Evolutionary conservation across 371 early-diverging fungal species (phyloP).

Genomic region (Mucor saturninus): DNA sequence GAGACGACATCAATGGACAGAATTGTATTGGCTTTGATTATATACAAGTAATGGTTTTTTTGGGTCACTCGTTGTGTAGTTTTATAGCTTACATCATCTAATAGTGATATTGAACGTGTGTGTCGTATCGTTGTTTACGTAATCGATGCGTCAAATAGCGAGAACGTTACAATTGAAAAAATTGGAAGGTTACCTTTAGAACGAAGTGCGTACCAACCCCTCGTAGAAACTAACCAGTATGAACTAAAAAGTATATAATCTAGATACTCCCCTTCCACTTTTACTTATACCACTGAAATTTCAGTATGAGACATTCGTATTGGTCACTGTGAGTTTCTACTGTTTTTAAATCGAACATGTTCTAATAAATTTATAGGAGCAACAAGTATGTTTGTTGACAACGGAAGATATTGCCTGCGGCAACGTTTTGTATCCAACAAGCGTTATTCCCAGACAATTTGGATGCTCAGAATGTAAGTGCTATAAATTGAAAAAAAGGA

Average conservation of each 20-base stretch:
- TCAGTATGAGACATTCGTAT: conserved; percentile 38
- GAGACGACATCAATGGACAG: conserved; percentile 27
- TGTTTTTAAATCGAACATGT: background rate
- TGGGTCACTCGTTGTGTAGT: background rate
- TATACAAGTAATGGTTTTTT: conserved; percentile 38
- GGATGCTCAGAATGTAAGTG: conserved; percentile 28
- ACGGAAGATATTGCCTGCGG: conserved; percentile 42
- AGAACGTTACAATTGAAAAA: conserved; percentile 34
- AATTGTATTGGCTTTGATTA: conserved; percentile 35
- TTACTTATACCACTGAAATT: conserved; percentile 39
- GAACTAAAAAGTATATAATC: background rate
- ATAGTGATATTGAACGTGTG: conserved; percentile 43
- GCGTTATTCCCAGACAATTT: conserved; percentile 28
- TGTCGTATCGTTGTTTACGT: conserved; percentile 40
- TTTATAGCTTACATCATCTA: background rate
- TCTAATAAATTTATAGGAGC: conserved; percentile 15
- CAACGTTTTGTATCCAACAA: conserved; percentile 39
- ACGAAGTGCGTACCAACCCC: conserved; percentile 25
- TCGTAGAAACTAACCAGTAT: too few relatives aligned
- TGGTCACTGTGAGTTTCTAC: conserved; percentile 36
- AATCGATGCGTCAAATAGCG: conserved; percentile 37
- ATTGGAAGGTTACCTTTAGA: conserved; percentile 43
- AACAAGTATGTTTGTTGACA: conserved; percentile 29
- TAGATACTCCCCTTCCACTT: conserved; percentile 45
- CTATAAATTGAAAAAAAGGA: background rate